Percentiles rank a stretch among this genome's conserved stretches.
Conservation (phyloP, 352 stramenopile genomes). For the Achlya hypogyna region DNA sequence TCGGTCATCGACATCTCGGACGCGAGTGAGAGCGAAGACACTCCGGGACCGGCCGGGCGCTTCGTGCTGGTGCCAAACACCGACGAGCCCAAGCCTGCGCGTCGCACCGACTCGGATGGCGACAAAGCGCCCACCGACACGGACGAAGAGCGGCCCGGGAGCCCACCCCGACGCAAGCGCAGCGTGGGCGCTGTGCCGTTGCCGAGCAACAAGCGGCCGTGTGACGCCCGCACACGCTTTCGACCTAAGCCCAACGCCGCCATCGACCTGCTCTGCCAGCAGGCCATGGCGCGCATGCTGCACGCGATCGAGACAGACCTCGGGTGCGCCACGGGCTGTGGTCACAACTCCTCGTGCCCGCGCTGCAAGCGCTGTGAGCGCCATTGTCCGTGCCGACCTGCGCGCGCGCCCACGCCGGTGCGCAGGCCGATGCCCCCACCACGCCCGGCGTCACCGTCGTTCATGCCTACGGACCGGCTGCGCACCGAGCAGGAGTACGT, state of each 20-base stretch:
- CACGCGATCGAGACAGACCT: not conserved
- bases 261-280: not conserved
- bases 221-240: not conserved
- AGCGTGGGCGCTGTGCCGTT: not conserved
- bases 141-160: not conserved
- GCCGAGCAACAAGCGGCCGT: not conserved
- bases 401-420: not conserved
- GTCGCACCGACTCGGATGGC: too few relatives aligned
- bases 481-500: not conserved
- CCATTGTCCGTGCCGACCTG: constrained; percentile 1
- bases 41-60: not conserved
- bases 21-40: not conserved
- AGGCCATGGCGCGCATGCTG: not conserved
- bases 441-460: too few relatives aligned
- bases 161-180: not conserved
- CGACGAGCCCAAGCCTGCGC: not conserved
- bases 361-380: not conserved
- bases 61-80: not conserved
- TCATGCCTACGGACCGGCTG: not conserved
- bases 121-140: not conserved
- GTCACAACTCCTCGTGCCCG: not conserved
- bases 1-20: not conserved
- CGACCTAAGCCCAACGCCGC: not conserved
- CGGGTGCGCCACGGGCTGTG: not conserved
- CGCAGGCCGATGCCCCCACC: too few relatives aligned